A percentile compares a stretch with the other conserved stretches of the same genome.
These are phyloP conservation scores for Flammula alnicola DNA, from an alignment of 1,284 basidiomycete genomes.

Conservation along the genomic window DNA sequence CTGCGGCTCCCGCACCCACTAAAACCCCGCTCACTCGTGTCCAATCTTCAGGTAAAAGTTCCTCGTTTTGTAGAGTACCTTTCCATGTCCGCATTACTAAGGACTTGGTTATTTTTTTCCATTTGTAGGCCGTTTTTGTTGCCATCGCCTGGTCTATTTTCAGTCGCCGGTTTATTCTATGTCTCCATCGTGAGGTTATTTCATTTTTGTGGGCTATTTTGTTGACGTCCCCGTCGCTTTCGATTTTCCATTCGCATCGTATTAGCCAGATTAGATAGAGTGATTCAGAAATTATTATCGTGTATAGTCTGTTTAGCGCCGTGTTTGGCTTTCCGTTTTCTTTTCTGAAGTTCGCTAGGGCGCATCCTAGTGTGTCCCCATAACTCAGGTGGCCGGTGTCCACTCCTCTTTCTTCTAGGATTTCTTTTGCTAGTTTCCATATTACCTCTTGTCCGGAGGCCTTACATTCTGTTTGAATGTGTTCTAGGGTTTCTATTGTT, in stretches of 20 bases:
- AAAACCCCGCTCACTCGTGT: too few relatives aligned
- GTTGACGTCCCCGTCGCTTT: not conserved
- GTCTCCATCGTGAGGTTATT: too few relatives aligned
- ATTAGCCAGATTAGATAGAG: constrained; percentile 18
- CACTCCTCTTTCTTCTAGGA: not conserved
- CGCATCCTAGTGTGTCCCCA: constrained; percentile 8
- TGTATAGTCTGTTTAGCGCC: constrained; percentile 9
- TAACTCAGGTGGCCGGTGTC: not conserved
- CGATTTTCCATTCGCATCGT: constrained; percentile 19
- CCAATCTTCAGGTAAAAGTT: too few relatives aligned
- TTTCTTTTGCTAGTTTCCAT: constrained; percentile 9
- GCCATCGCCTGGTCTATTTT: too few relatives aligned
- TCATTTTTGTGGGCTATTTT: constrained; percentile 1
- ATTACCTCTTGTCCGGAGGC: constrained; percentile 9
- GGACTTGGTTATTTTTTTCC: too few relatives aligned
- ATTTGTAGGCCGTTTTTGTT: too few relatives aligned
- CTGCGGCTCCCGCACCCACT: too few relatives aligned
- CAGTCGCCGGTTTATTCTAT: too few relatives aligned
- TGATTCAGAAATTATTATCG: constrained; percentile 15
- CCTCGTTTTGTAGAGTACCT: too few relatives aligned
- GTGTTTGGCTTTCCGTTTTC: not conserved
- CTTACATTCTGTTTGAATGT: not conserved
- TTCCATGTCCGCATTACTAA: too few relatives aligned
- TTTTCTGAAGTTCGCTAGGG: not conserved
- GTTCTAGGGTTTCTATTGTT: not conserved